Base-by-base conservation (phyloP, 2,329 filamentous ascomycete genomes). In the Aspergillus clavatus region DNA sequence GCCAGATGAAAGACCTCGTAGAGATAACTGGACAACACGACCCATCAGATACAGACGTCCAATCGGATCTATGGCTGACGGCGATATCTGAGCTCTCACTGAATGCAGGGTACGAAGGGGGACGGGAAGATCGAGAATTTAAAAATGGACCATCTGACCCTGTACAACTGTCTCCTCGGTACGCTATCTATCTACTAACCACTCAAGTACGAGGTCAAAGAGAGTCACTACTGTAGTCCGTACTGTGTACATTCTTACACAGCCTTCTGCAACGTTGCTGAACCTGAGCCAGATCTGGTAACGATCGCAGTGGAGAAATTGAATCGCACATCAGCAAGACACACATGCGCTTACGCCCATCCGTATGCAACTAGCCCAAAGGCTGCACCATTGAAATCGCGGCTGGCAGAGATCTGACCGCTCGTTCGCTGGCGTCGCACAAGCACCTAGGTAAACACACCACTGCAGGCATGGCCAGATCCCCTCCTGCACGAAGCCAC, bases 271-370 rank as follows among this genome's bases (percentile, higher is more conserved):
- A 43, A 31, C 38, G 16, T 22, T 29, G 31, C 41, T 47, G 40
- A 46, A 26, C 43, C 47, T 43, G 45, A 40, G 35, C 47, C 47
- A 53, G 55, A 57, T 58, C 54, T 57, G 52, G 51, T 31, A 54
- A 51, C 48, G 51, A 56, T 56, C 50, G 43, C 35, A 54, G 55
- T 57, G 53, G 50, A 40, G 53, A 50, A 48, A 33, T 41, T 43
- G 45, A 46, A 52, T 55, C 50, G 54, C 50, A 46, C 43, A 50
- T 46, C 48, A 43, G 48, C 46, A 47, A 46, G 38, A 47, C 29
- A 39, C 47, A 42, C 31, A 39, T 23, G 22, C 29, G 38, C 21
- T 45, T 23, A 40, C 38, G 41, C 21, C 26, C 40, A 47, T 48
- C 35, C 37, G 35, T 31, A 45, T 53, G 50, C 46, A 51, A 40